Evolutionary conservation across 345 rosid species (phyloP).

Genomic region (Acer saccharum): DNA sequence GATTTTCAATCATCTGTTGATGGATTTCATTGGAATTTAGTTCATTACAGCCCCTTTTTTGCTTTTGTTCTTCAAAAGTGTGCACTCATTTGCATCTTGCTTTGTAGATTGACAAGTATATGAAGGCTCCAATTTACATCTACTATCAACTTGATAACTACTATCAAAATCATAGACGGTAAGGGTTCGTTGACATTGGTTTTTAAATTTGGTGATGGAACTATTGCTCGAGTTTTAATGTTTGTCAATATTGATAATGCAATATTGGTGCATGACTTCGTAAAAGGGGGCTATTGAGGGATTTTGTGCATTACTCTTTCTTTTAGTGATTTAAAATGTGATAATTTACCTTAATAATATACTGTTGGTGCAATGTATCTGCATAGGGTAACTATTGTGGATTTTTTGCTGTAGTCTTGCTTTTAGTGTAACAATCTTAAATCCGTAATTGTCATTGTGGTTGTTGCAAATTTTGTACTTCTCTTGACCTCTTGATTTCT

Average conservation of each 20-base stretch:
- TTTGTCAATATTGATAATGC: background rate
- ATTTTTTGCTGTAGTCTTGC: background rate
- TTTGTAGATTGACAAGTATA: conserved; percentile 63
- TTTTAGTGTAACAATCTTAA: background rate
- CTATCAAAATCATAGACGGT: conserved; percentile 88
- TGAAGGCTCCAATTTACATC: conserved; percentile 84
- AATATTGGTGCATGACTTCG: background rate
- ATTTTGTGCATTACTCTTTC: background rate
- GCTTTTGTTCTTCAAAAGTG: conserved; percentile 1
- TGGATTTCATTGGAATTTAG: background rate
- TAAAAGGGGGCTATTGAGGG: background rate
- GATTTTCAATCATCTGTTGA: background rate
- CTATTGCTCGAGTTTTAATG: background rate
- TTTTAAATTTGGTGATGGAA: conserved; percentile 8
- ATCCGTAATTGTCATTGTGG: background rate
- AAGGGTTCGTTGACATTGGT: conserved; percentile 24
- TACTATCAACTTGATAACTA: conserved; percentile 90
- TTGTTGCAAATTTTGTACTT: background rate
- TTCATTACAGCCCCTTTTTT: background rate
- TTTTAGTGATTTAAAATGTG: background rate
- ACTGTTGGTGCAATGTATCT: background rate
- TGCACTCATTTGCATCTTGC: conserved; percentile 10
- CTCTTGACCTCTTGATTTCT: background rate
- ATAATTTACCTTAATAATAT: background rate
- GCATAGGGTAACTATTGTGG: background rate